Evolutionary conservation across 148 eudicot species (phyloP), one percentile per base, ranked within the genome.

Genomic region (Vaccinium vitisidaea): DNA sequence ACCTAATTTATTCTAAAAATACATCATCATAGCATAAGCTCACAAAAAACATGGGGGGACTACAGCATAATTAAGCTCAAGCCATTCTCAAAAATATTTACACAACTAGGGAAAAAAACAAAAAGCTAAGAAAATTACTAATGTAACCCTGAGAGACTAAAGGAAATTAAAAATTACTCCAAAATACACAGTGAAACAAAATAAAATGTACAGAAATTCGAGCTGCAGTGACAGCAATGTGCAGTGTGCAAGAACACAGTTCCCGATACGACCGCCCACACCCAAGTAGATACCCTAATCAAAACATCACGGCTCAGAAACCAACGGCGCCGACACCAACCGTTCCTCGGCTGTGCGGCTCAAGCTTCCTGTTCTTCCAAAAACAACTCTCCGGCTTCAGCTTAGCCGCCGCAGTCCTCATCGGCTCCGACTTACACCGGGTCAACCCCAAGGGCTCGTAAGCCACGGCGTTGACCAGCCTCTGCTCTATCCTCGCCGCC

Each of bases 361-460:
- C 99, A 27, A 94, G 86, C 91, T 89, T 89, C 84, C 92, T 85
- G 63, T 90, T 89, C 81, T 90, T 92, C 92, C 97, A 89, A 50
- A 90, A 92, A 81, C 94, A 96, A 5, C 81, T 88, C 73, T 95
- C 95, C 80, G 93, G 95, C 84, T 87, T 84, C 0, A 93, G 86
- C 93, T 94, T 93, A 77, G 92, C 94, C 78, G 97, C 85, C 50
- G 93, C 95, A 43, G 99, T 91, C 80, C 96, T 93, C 91, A 92
- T 90, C 87, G 99, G 99, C 88, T 90, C 99, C 0, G 99, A 96
- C 91, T 95, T 95, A 80, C 99, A 96, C 81, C 99, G 79, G 0
- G 98, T 90, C 83, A 96, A 85, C 48, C 86, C 95, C 13, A 94
- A 93, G 70, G 99, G 98, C 94, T 96, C 99, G 79, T 89, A 93